These are phyloP conservation scores for Xylaria sp. DNA, from an alignment of 2,329 filamentous ascomycete genomes.

Conservation along the genomic window DNA sequence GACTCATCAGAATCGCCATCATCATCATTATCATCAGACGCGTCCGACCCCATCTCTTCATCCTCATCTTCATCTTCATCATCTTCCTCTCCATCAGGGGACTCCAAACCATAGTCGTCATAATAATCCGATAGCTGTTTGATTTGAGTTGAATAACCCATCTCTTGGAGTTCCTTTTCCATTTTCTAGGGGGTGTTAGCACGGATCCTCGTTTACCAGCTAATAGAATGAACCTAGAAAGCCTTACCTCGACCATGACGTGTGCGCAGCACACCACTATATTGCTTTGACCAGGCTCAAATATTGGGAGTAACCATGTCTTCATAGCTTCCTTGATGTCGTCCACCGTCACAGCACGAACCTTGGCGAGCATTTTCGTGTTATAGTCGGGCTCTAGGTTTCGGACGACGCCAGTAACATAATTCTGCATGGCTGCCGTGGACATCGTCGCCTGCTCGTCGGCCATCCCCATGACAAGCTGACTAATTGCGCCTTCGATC, in stretches of 20 bases:
- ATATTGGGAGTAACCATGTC: slow-evolving; percentile 81
- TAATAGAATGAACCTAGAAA: not conserved
- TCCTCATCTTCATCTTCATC: slow-evolving; percentile 42
- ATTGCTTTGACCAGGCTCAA: slow-evolving; percentile 83
- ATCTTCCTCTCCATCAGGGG: slow-evolving; percentile 66
- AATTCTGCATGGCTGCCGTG: slow-evolving; percentile 83
- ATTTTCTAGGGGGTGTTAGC: slow-evolving; percentile 67
- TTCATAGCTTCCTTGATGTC: slow-evolving; percentile 80
- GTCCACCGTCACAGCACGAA: slow-evolving; percentile 78
- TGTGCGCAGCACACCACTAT: slow-evolving; percentile 89
- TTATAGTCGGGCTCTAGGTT: slow-evolving; percentile 82
- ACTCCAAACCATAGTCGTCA: slow-evolving; percentile 87
- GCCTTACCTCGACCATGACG: slow-evolving; percentile 82
- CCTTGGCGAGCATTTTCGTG: slow-evolving; percentile 78
- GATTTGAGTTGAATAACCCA: slow-evolving; percentile 82
- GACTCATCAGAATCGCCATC: slow-evolving; percentile 26
- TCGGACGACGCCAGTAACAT: slow-evolving; percentile 82
- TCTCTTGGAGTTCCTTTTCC: slow-evolving; percentile 76
- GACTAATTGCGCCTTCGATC: slow-evolving; percentile 89
- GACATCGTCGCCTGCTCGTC: slow-evolving; percentile 90
- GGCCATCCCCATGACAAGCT: slow-evolving; percentile 86
- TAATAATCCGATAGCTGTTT: slow-evolving; percentile 83
- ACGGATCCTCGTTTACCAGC: not conserved
- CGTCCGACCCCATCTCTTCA: slow-evolving; percentile 40
- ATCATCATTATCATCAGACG: slow-evolving; percentile 37